Conservation (phyloP, 2,329 filamentous ascomycete species). For the Teratosphaeria viscida region DNA sequence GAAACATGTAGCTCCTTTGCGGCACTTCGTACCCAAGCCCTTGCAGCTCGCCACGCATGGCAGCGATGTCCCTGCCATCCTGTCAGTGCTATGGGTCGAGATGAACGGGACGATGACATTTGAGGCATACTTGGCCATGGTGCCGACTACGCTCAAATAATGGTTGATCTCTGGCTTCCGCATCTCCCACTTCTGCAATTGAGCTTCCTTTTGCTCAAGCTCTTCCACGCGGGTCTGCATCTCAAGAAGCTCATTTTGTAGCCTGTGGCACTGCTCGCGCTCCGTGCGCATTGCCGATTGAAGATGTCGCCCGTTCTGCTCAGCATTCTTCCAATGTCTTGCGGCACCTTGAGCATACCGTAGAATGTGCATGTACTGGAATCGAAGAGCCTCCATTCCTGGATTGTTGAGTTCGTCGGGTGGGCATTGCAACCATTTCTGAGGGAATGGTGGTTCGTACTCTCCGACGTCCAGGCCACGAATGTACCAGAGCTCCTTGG, state of each 20-base stretch:
- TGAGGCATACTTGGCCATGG: slow-evolving; percentile 21
- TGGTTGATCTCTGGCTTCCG: slow-evolving; percentile 24
- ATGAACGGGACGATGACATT: background rate
- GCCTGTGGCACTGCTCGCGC: slow-evolving; percentile 13
- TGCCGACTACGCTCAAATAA: slow-evolving; percentile 26
- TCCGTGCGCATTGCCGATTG: slow-evolving; percentile 16
- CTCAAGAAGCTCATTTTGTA: slow-evolving; percentile 10
- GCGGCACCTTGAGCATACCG: slow-evolving; percentile 21
- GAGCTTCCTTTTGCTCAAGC: slow-evolving; percentile 16
- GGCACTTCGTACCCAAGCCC: slow-evolving; percentile 23
- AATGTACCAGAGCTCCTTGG: slow-evolving; percentile 34
- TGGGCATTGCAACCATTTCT: slow-evolving; percentile 34
- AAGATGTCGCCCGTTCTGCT: slow-evolving; percentile 13
- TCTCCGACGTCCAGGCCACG: slow-evolving; percentile 33
- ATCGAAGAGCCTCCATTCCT: slow-evolving; percentile 36
- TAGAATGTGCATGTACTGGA: slow-evolving; percentile 35
- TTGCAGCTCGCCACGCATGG: slow-evolving; percentile 18
- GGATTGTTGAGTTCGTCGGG: slow-evolving; percentile 31
- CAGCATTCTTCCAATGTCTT: slow-evolving; percentile 13
- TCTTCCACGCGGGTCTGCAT: slow-evolving; percentile 11
- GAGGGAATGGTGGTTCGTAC: slow-evolving; percentile 34
- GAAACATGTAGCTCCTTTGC: slow-evolving; percentile 12
- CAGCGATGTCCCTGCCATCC: slow-evolving; percentile 20
- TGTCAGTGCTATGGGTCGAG: background rate
- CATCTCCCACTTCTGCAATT: slow-evolving; percentile 24